Base-by-base conservation (phyloP, 225 moss, liverwort and hornwort species). In the Sphagnum tenellum region DNA sequence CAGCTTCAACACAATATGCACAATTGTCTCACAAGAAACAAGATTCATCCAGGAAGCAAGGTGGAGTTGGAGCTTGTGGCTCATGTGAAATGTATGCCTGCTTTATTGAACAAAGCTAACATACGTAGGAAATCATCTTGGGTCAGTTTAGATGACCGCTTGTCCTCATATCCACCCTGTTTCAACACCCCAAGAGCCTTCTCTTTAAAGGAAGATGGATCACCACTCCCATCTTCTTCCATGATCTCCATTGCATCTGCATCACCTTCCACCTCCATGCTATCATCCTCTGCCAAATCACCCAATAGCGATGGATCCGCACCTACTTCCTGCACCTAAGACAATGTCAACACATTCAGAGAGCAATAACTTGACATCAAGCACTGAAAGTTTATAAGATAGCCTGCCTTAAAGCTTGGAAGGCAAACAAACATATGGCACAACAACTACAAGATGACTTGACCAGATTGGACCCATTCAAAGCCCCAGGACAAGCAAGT, bases 141-240 rank as follows among this genome's bases (percentile, higher is more conserved):
- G 55, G 72, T 83, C 71, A 93, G 67, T 66, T 93, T 93, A 3
- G 93, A 89, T 3, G 93, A 93, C 75, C 93, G 81, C 72, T 93
- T 93, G 61, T 93, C 89, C 60, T 89, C 86, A 66, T 72, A 93
- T 48, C 73, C 67, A 46, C 80, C 78, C 70, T 89, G 79, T 7
- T 66, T 60, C 74, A 93, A 67, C 48, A 89, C 86, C 7, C 63
- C 74, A 50, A 93, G 71, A 12, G 76, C 81, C 13, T 81, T 89
- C 12, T 89, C 89, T 64, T 93, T 88, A 70, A 86, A 88, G 47
- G 62, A 77, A 0, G 76, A 74, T 12, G 45, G 70, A 47, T 68
- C 69, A 11, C 51, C 66, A 29, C 72, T 74, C 65, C 71, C 81
- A 4, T 89, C 84, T 7, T 88, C 86, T 46, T 88, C 92, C 67